phyloP scores from a whole-genome alignment of 805 yeast genomes.

The Geotrichum ghanense region DNA sequence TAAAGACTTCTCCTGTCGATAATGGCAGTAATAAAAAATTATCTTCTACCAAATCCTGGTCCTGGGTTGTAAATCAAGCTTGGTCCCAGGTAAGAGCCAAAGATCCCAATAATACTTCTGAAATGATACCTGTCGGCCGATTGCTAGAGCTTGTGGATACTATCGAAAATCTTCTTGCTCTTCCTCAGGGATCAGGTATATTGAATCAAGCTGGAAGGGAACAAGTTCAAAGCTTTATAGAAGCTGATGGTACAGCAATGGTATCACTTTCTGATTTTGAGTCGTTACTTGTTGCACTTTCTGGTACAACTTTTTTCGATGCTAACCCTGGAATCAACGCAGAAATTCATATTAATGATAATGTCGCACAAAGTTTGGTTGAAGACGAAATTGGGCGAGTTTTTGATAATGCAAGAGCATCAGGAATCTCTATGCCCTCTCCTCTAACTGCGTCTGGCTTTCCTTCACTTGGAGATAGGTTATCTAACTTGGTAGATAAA shows the following conservation, averaged over 20 bases:
- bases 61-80: neutral
- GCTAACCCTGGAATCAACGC: neutral
- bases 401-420: neutral
- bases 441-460: neutral
- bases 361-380: neutral
- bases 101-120: neutral
- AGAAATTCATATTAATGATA: neutral
- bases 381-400: neutral
- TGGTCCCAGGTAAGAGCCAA: neutral
- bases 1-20: no score
- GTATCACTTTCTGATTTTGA: neutral
- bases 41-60: neutral
- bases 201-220: neutral
- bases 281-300: neutral
- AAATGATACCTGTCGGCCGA: neutral
- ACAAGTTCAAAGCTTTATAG: neutral
- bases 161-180: neutral
- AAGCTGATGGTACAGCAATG: neutral
- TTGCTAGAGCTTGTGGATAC: neutral
- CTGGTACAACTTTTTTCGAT: neutral
- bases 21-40: no score
- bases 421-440: neutral
- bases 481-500: neutral
- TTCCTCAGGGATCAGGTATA: neutral
- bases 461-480: neutral